Evolutionary conservation across 805 yeast species (phyloP), one percentile per base, ranked within the genome.

Genomic region (Schizosaccharomyces octosporus): DNA sequence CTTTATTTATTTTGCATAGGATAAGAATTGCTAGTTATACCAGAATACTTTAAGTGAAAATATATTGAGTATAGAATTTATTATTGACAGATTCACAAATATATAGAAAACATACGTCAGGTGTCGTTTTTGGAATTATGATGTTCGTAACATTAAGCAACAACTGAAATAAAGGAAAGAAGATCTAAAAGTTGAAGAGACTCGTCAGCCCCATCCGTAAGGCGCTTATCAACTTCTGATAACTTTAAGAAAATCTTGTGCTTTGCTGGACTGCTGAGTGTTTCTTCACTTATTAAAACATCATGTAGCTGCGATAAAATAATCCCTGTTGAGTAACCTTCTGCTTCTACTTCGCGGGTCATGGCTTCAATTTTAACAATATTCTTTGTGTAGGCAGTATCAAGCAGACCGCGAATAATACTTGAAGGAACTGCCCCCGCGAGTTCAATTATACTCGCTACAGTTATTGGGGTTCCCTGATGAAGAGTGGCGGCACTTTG

Each of bases 141-240:
- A 11, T 36, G 9, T 36, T 9, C 41, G 41, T 13, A 36, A 36
- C 27, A n/a, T 24, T 45, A 45, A 24, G 27, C 13, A 21, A 51
- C 31, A 51, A 21, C 36, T 24, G 57, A 51, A 24, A 51, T 51
- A 51, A 29, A 21, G n/a, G 36, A 21, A 7, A 51, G 57, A 11
- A 87, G 74, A 66, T 85, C 84, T 65, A 90, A 75, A 27, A 93
- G 67, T 66, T 86, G 95, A 36, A 90, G 73, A 63, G 85, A 87
- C 69, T 90, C 98, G 67, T 88, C 94, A 3, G 95, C 80, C 17
- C 98, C 98, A 68, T 82, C 87, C 61, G 82, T 78, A 62, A 90
- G 74, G 61, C 82, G 78, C 60, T 80, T 78, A 70, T 90, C 97
- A 0, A 87, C 77, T 55, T 81, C 84, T 66, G 88, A 87, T 31